Conservation (phyloP, 164 flowering plant genomes). For the Taxillus chinensis region DNA sequence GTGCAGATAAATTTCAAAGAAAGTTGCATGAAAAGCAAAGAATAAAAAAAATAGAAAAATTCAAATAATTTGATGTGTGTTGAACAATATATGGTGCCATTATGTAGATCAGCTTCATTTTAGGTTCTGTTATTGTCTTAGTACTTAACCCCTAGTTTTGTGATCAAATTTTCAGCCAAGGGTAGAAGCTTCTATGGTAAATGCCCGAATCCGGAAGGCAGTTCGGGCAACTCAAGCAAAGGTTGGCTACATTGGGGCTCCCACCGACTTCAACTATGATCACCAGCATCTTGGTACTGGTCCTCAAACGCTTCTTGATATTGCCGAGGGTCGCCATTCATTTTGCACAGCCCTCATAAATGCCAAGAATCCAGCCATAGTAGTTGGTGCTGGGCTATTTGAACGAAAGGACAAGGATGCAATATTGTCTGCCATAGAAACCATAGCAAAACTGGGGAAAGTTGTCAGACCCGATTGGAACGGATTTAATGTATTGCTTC, state of each 20-base stretch:
- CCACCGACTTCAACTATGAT: constrained; percentile 80
- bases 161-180: constrained; percentile 58
- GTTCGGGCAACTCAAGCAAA: constrained; percentile 75
- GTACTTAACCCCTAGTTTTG: neutral
- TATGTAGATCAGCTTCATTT: too few species aligned
- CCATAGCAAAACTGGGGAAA: constrained; percentile 52
- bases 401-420: constrained; percentile 76
- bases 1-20: too few species aligned
- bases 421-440: constrained; percentile 56
- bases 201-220: constrained; percentile 91
- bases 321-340: constrained; percentile 83
- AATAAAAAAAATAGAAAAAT: too few species aligned
- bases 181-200: constrained; percentile 99
- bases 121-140: too few species aligned
- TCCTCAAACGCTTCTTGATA: constrained; percentile 69
- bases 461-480: constrained; percentile 88
- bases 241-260: constrained; percentile 89
- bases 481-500: constrained; percentile 76
- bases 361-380: constrained; percentile 83
- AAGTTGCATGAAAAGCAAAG: too few species aligned
- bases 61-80: too few species aligned
- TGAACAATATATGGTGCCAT: too few species aligned
- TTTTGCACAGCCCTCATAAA: constrained; percentile 49
- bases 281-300: constrained; percentile 79
- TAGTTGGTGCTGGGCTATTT: constrained; percentile 85